Evolutionary conservation across 139 green algal genomes (phyloP).

Genomic region (Yamagishiella unicocca): DNA sequence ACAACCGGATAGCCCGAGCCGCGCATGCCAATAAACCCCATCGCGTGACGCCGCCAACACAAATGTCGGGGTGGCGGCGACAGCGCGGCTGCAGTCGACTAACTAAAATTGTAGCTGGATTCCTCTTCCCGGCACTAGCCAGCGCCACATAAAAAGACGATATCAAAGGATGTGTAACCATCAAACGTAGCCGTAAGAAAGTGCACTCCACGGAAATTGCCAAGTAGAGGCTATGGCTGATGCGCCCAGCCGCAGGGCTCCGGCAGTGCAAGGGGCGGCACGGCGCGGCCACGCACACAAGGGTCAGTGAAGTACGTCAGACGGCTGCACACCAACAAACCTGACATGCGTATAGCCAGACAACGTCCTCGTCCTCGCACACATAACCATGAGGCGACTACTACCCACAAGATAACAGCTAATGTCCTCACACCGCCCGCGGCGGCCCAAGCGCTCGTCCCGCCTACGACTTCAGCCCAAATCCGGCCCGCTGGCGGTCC

Average conservation of each 20-base stretch:
- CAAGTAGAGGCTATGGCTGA: not conserved
- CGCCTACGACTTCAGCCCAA: too few relatives aligned
- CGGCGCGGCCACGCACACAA: not conserved
- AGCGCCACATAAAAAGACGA: constrained; percentile 24
- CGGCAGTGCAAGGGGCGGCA: not conserved
- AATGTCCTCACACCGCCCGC: too few relatives aligned
- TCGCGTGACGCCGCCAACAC: too few relatives aligned
- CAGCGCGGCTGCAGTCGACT: not conserved
- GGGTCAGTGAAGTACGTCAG: not conserved
- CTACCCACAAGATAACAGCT: too few relatives aligned
- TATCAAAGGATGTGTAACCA: constrained; percentile 25
- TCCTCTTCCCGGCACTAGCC: not conserved
- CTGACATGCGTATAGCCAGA: not conserved
- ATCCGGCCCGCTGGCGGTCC: too few relatives aligned
- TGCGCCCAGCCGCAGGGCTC: not conserved
- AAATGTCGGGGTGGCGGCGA: not conserved
- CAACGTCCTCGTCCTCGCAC: not conserved
- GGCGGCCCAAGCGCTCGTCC: too few relatives aligned
- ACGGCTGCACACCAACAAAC: not conserved
- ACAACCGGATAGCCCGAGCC: too few relatives aligned
- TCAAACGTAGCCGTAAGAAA: constrained; percentile 1
- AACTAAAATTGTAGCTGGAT: not conserved
- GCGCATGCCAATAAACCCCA: too few relatives aligned
- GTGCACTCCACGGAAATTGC: constrained; percentile 23
- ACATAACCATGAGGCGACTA: not conserved